Percentiles rank a stretch among this genome's conserved stretches.
Evolutionary conservation across 2,329 filamentous ascomycete species (phyloP).

Genomic region (Zasmidium citrigriseum): DNA sequence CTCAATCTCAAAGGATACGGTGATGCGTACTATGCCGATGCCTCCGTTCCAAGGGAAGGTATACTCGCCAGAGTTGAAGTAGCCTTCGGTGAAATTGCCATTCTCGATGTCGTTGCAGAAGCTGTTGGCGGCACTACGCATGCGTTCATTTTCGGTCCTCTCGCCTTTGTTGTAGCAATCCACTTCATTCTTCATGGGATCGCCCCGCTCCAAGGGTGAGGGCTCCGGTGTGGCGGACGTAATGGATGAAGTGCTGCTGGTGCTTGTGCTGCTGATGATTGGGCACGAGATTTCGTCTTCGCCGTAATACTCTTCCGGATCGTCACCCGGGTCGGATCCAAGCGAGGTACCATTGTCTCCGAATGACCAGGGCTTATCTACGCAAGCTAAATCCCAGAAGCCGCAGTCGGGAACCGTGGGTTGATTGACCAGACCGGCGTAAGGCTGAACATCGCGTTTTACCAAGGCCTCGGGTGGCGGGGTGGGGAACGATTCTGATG

Average conservation of each 20-base stretch:
- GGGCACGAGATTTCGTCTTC: neutral
- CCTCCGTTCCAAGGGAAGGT: neutral
- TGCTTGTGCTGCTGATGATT: neutral
- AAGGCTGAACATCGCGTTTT: neutral
- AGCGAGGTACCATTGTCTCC: neutral
- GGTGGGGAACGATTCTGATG: no score
- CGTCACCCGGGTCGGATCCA: neutral
- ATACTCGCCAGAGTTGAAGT: neutral
- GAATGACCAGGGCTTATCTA: neutral
- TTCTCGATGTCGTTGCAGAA: neutral
- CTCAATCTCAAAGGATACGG: neutral
- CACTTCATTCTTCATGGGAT: neutral
- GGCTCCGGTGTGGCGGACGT: neutral
- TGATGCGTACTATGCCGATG: neutral
- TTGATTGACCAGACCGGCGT: neutral
- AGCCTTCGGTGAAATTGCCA: neutral
- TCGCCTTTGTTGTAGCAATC: neutral
- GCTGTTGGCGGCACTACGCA: neutral
- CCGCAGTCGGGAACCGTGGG: neutral
- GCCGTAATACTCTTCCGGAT: neutral
- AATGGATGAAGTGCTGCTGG: neutral
- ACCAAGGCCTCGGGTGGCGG: no score
- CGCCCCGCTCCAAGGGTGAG: neutral
- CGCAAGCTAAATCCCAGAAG: neutral
- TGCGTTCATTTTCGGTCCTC: neutral